phyloP scores from a whole-genome alignment of 2,329 filamentous ascomycete genomes.

The Malbranchea cinnamomea region DNA sequence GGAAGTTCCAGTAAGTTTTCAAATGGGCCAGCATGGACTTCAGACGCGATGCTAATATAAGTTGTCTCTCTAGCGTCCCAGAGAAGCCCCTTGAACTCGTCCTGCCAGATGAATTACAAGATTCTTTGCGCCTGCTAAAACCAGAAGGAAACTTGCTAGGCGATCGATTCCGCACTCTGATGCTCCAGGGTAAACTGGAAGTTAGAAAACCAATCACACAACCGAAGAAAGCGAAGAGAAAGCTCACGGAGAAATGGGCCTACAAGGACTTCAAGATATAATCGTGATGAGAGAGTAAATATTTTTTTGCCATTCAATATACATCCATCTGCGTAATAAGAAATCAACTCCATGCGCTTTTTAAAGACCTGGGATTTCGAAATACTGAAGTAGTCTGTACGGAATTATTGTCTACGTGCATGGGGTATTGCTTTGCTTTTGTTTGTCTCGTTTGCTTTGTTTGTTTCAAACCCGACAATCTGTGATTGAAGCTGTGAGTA shows the following conservation, averaged over 20 bases:
- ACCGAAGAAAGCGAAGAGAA: slow-evolving; percentile 65
- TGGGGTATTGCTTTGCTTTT: too few relatives aligned
- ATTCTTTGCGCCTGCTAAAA: slow-evolving; percentile 67
- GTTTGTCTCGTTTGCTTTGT: too few relatives aligned
- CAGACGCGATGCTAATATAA: slow-evolving; percentile 14
- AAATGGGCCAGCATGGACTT: slow-evolving; percentile 2
- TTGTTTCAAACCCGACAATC: too few relatives aligned
- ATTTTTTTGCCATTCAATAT: slow-evolving; percentile 1
- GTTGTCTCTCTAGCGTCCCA: slow-evolving; percentile 30
- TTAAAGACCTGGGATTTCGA: not conserved
- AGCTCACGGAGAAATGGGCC: slow-evolving; percentile 87
- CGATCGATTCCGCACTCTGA: slow-evolving; percentile 77
- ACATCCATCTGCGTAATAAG: not conserved
- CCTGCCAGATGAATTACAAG: slow-evolving; percentile 66
- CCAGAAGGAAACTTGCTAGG: slow-evolving; percentile 92
- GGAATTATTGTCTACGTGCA: too few relatives aligned
- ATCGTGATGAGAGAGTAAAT: slow-evolving; percentile 2
- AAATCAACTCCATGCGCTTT: not conserved
- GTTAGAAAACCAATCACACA: slow-evolving; percentile 63
- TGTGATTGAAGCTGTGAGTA: too few relatives aligned
- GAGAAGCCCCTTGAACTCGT: slow-evolving; percentile 70
- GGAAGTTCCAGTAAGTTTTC: slow-evolving; percentile 37
- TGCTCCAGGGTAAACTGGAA: slow-evolving; percentile 83
- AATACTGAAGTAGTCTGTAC: too few relatives aligned
- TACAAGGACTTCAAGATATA: slow-evolving; percentile 77